Evolutionary conservation across 164 flowering plant species (phyloP), one percentile per base, ranked within the genome.

Genomic region (Cinnamomum chago): DNA sequence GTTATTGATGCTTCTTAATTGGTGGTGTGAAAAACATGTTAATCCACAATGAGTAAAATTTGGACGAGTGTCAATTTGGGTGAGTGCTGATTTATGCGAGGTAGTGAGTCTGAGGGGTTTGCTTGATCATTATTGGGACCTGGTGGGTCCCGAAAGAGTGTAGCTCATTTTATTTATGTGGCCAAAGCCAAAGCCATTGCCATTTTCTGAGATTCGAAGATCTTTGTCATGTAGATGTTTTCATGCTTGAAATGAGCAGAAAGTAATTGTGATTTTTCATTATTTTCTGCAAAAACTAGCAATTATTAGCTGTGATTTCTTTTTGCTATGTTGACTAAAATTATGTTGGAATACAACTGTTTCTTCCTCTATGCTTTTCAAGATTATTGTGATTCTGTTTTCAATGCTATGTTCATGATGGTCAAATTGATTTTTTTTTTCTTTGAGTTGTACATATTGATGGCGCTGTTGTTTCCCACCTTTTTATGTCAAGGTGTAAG

Each of bases 401-500:
- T 25, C 67, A 23, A 22, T 23, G 28, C 67, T 25, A 25, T 64
- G 25, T 23, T 22, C 67, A n/a, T 64, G 67, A 22, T 64, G 27
- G 14, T 25, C 67, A 64, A 25, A 23, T 64, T 22, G 67, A 22
- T 40, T 67, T 17, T 30, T 24, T 30, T 23, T 24, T 30, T 23
- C 11, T 18, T 40, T n/a, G 25, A 47, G 71, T 7, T 17, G 14
- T 67, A 7, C 52, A 65, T 70, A 71, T 28, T 76, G 72, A 76
- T 76, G 60, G 60, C 1, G 60, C 17, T 55, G 51, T 68, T 70
- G 18, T 75, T 50, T 78, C 50, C 33, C 70, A 50, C 70, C 18
- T 65, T 60, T 69, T 28, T 67, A 30, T 69, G 58, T 76, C 35
- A 75, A 95, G 97, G 88, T 75, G 72, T 79, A 62, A 80, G 77